Base-by-base conservation (phyloP, 1,139 yeast species). In the Lodderomyces margitis region DNA sequence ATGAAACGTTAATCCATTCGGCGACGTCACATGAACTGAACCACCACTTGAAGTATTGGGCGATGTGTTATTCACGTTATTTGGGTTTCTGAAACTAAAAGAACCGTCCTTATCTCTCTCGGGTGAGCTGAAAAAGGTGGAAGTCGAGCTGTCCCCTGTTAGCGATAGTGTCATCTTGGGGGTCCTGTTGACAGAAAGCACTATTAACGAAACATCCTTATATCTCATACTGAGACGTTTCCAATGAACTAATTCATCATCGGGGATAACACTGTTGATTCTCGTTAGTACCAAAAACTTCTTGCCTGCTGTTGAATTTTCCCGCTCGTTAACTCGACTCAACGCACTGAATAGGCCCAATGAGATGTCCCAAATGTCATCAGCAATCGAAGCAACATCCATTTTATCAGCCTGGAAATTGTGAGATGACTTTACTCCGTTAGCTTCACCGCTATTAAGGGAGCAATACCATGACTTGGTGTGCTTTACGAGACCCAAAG, bases 161-260 rank as follows among this genome's bases (percentile, higher is more conserved):
- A 23, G 5, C 14, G 48, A 43, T 37, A 86, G 66, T 5, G 83
- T 60, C 31, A 81, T 51, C 37, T 82, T 80, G 0, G 94, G 80
- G 28, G 76, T 70, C 34, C 77, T 71, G 49, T 81, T 83, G 0
- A 86, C 87, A 10, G 92, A 81, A n/a, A 84, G 70, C 14, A 87
- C 88, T 31, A 87, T 78, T 54, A 86, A 66, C 1, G 86, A 79
- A 16, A 86, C 62, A 31, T 79, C 83, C 49, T 82, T 80, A 42
- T 78, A 74, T 47, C 76, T 77, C 41, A 68, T 54, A 24, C 88
- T 81, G 31, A 84, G 63, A 44, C 88, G 62, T 56, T 86, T 81
- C 91, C 92, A 83, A 54, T 83, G 87, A 39, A 83, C 71, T 41
- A 85, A 63, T 54, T 85, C 94, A 56, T 84, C 92, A 58, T 85